phyloP scores from a whole-genome alignment of 2,329 filamentous ascomycete species.

The Beauveria australis region DNA sequence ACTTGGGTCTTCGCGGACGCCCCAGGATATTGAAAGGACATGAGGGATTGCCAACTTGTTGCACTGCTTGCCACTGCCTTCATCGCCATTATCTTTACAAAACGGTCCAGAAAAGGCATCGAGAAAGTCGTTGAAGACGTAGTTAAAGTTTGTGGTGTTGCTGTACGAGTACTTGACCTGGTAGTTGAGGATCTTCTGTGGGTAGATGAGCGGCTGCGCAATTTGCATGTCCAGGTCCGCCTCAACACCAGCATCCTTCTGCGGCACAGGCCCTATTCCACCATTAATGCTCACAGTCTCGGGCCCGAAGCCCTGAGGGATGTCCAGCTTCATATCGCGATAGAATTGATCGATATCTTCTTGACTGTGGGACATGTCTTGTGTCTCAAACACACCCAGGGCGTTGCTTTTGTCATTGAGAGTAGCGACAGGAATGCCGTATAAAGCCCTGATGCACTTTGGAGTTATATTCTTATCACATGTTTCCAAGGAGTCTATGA shows the following conservation, averaged over 20 bases:
- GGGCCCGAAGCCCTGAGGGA: no score
- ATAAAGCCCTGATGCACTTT: slow-evolving; percentile 41
- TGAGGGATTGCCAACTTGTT: slow-evolving; percentile 13
- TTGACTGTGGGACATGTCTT: slow-evolving; percentile 30
- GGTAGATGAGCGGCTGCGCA: slow-evolving; percentile 41
- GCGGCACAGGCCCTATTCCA: slow-evolving; percentile 19
- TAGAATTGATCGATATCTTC: slow-evolving; percentile 29
- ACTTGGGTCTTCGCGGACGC: slow-evolving; percentile 30
- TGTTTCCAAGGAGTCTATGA: background rate
- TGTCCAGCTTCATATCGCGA: no score
- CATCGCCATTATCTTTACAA: slow-evolving; percentile 38
- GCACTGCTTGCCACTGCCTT: slow-evolving; percentile 14
- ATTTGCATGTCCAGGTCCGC: slow-evolving; percentile 41
- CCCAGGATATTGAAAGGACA: slow-evolving; percentile 37
- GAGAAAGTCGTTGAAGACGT: slow-evolving; percentile 30
- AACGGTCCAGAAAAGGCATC: slow-evolving; percentile 32
- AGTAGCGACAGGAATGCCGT: slow-evolving; percentile 24
- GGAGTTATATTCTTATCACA: slow-evolving; percentile 49
- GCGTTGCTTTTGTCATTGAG: slow-evolving; percentile 21
- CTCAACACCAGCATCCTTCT: slow-evolving; percentile 27
- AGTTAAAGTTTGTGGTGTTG: background rate
- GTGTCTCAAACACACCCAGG: slow-evolving; percentile 33
- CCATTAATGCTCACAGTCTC: slow-evolving; percentile 19
- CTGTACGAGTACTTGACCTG: slow-evolving; percentile 12
- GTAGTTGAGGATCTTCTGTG: slow-evolving; percentile 30